Conservation (phyloP, 2,329 filamentous ascomycete genomes). For the Nothopassalora personata region DNA sequence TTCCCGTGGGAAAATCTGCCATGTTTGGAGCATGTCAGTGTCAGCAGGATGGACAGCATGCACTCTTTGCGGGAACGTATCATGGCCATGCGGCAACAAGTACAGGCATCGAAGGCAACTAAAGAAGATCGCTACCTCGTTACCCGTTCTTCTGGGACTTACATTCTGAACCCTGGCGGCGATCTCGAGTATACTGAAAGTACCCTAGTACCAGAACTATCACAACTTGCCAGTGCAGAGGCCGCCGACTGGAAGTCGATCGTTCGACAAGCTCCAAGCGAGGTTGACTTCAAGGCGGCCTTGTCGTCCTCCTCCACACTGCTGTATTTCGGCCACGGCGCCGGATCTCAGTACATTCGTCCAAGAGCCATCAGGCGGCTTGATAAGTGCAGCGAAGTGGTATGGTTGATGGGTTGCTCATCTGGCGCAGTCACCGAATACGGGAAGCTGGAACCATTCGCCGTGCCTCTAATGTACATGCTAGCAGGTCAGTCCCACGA, state of each 20-base stretch:
- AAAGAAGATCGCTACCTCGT: constrained; percentile 38
- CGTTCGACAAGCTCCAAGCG: constrained; percentile 63
- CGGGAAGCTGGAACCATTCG: constrained; percentile 85
- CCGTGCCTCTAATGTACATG: constrained; percentile 87
- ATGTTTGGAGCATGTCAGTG: constrained; percentile 70
- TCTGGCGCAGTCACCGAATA: constrained; percentile 74
- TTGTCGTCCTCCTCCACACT: constrained; percentile 66
- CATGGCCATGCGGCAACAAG: constrained; percentile 45
- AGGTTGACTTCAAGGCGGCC: constrained; percentile 67
- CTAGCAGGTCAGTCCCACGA: constrained; percentile 59
- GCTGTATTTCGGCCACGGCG: constrained; percentile 94
- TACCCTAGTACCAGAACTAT: constrained; percentile 64
- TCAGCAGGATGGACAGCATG: constrained; percentile 84
- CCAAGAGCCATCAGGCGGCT: constrained; percentile 75
- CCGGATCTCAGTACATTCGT: constrained; percentile 89
- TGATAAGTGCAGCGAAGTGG: constrained; percentile 37
- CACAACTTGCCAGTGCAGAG: constrained; percentile 31
- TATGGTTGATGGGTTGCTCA: constrained; percentile 91
- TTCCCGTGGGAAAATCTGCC: constrained; percentile 97
- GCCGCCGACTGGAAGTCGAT: constrained; percentile 60
- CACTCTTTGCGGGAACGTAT: constrained; percentile 74
- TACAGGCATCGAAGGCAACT: not conserved
- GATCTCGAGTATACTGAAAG: constrained; percentile 76
- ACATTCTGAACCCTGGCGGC: constrained; percentile 82
- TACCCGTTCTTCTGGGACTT: constrained; percentile 57